Evolutionary conservation across 345 rosid genomes (phyloP).

Genomic region (Eucalyptus paniculata): DNA sequence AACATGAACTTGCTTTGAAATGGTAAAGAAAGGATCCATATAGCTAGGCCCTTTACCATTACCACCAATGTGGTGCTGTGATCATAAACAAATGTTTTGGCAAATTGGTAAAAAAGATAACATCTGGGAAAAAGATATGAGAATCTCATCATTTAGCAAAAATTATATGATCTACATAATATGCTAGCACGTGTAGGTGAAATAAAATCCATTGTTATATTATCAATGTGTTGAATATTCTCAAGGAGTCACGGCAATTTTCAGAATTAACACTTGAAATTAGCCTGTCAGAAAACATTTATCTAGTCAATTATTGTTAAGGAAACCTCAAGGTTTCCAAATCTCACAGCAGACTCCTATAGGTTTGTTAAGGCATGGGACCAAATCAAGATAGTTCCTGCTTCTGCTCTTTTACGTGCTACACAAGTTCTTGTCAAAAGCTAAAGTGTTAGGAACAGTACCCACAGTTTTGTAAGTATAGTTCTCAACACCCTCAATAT

Average conservation of each 20-base stretch:
- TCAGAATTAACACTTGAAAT: not conserved
- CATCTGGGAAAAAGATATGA: not conserved
- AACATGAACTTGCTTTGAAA: not conserved
- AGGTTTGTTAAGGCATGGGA: not conserved
- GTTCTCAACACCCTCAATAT: not conserved
- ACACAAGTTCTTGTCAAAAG: not conserved
- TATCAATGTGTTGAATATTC: not conserved
- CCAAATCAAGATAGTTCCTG: not conserved
- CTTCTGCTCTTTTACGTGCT: not conserved
- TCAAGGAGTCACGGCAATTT: not conserved
- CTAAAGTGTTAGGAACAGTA: not conserved
- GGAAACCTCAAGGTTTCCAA: not conserved
- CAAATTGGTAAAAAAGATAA: not conserved
- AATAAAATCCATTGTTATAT: not conserved
- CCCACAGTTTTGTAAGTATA: not conserved
- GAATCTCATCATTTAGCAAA: not conserved
- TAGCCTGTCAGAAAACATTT: not conserved
- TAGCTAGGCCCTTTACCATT: not conserved
- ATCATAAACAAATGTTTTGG: not conserved
- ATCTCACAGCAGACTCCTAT: not conserved
- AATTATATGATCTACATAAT: not conserved
- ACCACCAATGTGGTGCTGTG: not conserved
- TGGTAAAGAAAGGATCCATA: not conserved
- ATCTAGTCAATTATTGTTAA: not conserved
- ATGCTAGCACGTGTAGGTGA: not conserved